A percentile compares a stretch with the other conserved stretches of the same genome.
Conservation (phyloP, 129 eudicot species). For the Flaveria brownii region DNA sequence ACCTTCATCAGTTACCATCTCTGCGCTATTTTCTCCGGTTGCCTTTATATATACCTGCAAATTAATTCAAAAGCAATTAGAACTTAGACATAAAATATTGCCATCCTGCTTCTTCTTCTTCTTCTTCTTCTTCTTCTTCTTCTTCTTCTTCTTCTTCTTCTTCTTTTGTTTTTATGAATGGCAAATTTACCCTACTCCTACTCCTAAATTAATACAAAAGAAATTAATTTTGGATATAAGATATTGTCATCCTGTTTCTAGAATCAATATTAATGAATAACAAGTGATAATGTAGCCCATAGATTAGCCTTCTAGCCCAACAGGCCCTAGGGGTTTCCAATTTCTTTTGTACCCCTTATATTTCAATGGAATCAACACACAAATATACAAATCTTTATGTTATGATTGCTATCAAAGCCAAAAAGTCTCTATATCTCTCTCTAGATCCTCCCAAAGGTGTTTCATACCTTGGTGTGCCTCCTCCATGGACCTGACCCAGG, state of each 20-base stretch:
- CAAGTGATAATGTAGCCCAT: background rate
- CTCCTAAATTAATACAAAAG: background rate
- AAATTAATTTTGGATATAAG: background rate
- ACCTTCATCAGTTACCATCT: slow-evolving; percentile 99
- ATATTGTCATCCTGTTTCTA: slow-evolving; percentile 2
- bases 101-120: background rate
- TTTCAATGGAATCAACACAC: too few species aligned
- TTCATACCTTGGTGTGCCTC: too few species aligned
- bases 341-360: background rate
- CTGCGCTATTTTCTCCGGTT: slow-evolving; percentile 91
- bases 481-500: too few species aligned
- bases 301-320: background rate
- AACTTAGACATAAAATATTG: background rate
- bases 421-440: too few species aligned
- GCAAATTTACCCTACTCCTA: too few species aligned
- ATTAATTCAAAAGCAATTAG: slow-evolving; percentile 6
- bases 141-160: too few species aligned
- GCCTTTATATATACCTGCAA: slow-evolving; percentile 87
- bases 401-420: background rate
- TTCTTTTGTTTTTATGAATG: too few species aligned
- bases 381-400: too few species aligned
- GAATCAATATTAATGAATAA: slow-evolving; percentile 5
- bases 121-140: too few species aligned
- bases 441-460: background rate
- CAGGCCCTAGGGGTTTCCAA: background rate